Evolutionary conservation across 306 rosid genomes (phyloP).

Genomic region (Luffa acutangula): DNA sequence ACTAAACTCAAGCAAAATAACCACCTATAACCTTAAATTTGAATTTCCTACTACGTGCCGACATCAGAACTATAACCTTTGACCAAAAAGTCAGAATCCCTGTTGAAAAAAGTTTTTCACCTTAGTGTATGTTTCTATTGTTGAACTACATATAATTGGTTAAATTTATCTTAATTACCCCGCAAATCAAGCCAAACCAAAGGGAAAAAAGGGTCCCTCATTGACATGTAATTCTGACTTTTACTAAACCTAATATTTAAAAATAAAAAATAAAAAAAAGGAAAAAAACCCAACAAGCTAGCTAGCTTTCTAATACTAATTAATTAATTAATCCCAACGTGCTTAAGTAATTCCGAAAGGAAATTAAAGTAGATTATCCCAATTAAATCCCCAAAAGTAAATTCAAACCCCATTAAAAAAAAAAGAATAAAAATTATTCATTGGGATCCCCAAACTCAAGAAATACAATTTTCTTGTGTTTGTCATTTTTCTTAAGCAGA

Average conservation of each 20-base stretch:
- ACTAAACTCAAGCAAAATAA: no score
- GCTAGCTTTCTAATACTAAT: background rate
- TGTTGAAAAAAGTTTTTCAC: no score
- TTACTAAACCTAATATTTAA: background rate
- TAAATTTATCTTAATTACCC: background rate
- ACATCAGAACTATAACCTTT: no score
- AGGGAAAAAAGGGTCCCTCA: background rate
- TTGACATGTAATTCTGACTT: slow-evolving; percentile 1
- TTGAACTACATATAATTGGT: background rate
- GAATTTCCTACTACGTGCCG: no score
- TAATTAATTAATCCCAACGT: background rate
- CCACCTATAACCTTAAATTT: no score
- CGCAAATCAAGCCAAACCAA: background rate
- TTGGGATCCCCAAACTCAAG: background rate
- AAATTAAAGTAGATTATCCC: background rate
- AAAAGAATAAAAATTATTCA: background rate
- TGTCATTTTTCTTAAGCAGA: background rate
- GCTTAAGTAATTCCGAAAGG: background rate
- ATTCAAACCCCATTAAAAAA: background rate
- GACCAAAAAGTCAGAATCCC: no score
- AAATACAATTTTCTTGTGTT: background rate
- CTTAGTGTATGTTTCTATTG: no score
- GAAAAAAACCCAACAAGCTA: background rate
- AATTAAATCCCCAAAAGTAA: background rate
- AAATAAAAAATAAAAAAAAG: no score